Evolutionary conservation across 2,329 filamentous ascomycete genomes (phyloP), one percentile per base, ranked within the genome.

Genomic region (Exophiala phaeomuriformis): DNA sequence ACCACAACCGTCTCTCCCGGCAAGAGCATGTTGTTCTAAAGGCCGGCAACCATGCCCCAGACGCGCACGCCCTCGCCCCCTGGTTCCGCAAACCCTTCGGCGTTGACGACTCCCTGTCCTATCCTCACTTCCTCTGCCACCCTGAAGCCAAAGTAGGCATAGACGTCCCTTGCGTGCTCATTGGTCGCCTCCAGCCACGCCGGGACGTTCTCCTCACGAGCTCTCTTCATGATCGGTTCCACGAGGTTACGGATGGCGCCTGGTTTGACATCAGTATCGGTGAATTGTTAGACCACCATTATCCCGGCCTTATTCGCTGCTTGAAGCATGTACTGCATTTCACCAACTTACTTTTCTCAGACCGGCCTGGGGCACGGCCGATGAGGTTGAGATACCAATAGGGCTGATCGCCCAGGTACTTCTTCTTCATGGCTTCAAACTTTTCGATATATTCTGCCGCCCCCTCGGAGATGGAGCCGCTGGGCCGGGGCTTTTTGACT

Each of bases 141-240:
- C 30, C 40, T 40, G 29, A 59, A 63, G 2, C 61, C 61, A 9
- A 58, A 56, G 36, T 61, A 50, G 33, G 10, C 29, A 48, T 63
- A 63, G n/a, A 63, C 52, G 12, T 57, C 57, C 45, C 49, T 55
- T 2, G 61, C 59, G 33, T 57, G 53, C 12, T 35, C 46, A 29
- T 54, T 58, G 2, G 53, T 58, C 12, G 57, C 53, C 40, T 61
- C 61, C n/a, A 63, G 47, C 59, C 59, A 63, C 9, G 57, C 53
- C n/a, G 60, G 56, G 9, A 61, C 6, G 6, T 46, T 37, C 5
- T 60, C 42, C 27, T 61, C 48, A 4, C 44, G 47, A 8, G 52
- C 57, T 33, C 47, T 56, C n/a, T 54, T 42, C 28, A 61, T 40
- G 39, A 58, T 56, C 3, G 59, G 57, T 19, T 55, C 54, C n/a